A percentile compares a stretch with the other conserved stretches of the same genome.
These are phyloP conservation scores for Trichoderma sp. DNA, from an alignment of 2,329 filamentous ascomycete genomes.

Conservation along the genomic window DNA sequence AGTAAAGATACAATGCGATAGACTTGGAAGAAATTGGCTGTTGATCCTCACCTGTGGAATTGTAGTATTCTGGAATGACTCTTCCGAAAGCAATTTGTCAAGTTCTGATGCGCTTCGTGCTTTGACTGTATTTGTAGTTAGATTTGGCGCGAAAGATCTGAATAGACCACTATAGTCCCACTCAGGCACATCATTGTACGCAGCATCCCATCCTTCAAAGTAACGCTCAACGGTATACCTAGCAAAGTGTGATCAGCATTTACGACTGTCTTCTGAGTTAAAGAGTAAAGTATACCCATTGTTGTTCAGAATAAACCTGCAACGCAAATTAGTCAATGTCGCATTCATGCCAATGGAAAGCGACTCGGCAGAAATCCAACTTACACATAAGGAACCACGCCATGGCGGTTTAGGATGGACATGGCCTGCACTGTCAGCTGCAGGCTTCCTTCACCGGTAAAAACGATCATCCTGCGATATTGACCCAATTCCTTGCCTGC, in stretches of 20 bases:
- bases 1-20: background rate
- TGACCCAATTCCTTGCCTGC: conserved; percentile 25
- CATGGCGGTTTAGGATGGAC: background rate
- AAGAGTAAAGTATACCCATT: background rate
- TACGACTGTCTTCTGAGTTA: background rate
- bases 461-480: conserved; percentile 21
- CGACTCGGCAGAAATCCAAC: background rate
- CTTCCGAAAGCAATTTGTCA: background rate
- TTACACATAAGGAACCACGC: background rate
- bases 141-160: background rate
- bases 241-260: background rate
- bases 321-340: background rate
- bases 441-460: conserved; percentile 30
- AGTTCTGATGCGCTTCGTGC: background rate
- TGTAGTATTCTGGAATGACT: background rate
- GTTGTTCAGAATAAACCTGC: conserved; percentile 2
- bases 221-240: conserved; percentile 74
- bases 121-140: background rate
- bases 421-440: conserved; percentile 9
- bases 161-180: conserved; percentile 3
- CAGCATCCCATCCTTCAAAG: conserved; percentile 71
- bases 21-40: background rate
- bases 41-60: background rate
- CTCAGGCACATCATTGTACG: conserved; percentile 68
- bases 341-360: background rate